Conservation (phyloP, 2,329 filamentous ascomycete genomes). For the Penicillium polonicum region DNA sequence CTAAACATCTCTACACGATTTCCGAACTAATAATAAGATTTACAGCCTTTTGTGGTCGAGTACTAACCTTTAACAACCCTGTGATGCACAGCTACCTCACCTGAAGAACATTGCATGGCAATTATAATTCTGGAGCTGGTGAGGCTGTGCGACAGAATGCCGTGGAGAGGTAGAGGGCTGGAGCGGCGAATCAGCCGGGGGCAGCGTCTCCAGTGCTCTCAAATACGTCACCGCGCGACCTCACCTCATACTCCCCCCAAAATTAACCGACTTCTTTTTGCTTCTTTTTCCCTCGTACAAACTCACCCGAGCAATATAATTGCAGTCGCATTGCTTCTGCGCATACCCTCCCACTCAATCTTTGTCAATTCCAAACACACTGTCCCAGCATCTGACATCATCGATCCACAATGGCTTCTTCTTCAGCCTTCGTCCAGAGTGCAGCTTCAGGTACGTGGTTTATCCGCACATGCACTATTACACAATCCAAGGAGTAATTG, state of each 20-base stretch:
- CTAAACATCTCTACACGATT: not conserved
- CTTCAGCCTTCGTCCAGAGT: conserved; percentile 14
- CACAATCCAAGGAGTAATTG: conserved; percentile 3
- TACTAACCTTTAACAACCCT: not conserved
- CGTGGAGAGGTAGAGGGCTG: conserved; percentile 4
- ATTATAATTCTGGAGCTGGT: not conserved
- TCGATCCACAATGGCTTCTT: conserved; percentile 30
- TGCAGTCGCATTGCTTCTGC: conserved; percentile 18
- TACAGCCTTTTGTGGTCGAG: not conserved
- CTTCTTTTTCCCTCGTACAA: conserved; percentile 10
- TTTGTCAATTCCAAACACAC: not conserved
- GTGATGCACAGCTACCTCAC: not conserved
- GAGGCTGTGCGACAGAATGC: conserved; percentile 7
- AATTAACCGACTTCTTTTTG: conserved; percentile 15
- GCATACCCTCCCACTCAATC: conserved; percentile 6
- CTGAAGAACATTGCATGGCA: not conserved
- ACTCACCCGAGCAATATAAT: conserved; percentile 6
- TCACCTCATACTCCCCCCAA: conserved; percentile 24
- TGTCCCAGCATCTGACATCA: conserved; percentile 21
- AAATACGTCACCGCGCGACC: conserved; percentile 38
- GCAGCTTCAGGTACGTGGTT: conserved; percentile 26
- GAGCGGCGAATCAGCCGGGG: conserved; percentile 22
- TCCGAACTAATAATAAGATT: not conserved
- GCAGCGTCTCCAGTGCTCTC: conserved; percentile 29
- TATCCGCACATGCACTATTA: not conserved